Base-by-base conservation (phyloP, 257 asterid genomes). In the Agastache rugosa region DNA sequence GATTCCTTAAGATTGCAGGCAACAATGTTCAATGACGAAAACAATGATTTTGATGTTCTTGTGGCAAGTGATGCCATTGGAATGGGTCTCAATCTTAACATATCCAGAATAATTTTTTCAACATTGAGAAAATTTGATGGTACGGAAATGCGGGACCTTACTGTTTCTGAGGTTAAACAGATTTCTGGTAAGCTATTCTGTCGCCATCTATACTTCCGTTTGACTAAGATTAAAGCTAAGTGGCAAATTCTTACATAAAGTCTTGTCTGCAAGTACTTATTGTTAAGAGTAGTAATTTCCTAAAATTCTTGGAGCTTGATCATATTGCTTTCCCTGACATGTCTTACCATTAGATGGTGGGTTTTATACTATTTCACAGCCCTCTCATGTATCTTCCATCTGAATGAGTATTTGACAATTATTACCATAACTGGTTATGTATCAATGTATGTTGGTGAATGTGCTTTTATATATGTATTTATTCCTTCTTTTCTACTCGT, bases 61-160 rank as follows among this genome's bases (percentile, higher is more conserved):
- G 98, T 92, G 69, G 96, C 99, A 25, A 94, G 97, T 73, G 99
- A 94, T 83, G 99, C 98, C 69, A 92, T 92, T 74, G 99, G 99
- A 76, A 92, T 94, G 99, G 99, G 99, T 80, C 96, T 92, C 83
- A 94, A 94, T 85, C 97, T 94, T 54, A 94, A 94, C 79, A 94
- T 90, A 70, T 94, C 97, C 51, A 87, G 99, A 87, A 90, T 94
- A 35, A 83, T 94, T 63, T 94, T 94, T 81, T 89, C 97, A 35
- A 89, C 91, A 45, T 42, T 94, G 83, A 77, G 64, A 80, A 92
- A 94, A 78, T 92, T 90, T 79, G 99, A 94, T 80, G 99, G 99
- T 37, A 59, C 64, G 39, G 93, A 87, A 79, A 63, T 5, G 45
- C 90, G 98, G 81, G 84, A 90, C 20, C 98, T 94, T 59, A 68